Evolutionary conservation across 306 rosid species (phyloP).

Genomic region (apple (Malus domestica)): ASM211411v1 NC_041793.1:37883501-37884000

Average conservation of each 20-base stretch:
- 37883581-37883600: constrained; percentile 1
- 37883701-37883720: not conserved
- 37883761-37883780: not conserved
- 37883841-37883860: not conserved
- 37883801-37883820: not conserved
- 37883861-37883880: not conserved
- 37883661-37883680: not conserved
- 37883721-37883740: not conserved
- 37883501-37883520: not conserved
- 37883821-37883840: not conserved
- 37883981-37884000: no score
- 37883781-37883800: not conserved
- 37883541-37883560: constrained; percentile 2
- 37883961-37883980: no score
- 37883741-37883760: not conserved
- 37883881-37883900: not conserved
- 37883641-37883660: not conserved
- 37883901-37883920: no score
- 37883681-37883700: not conserved
- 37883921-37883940: no score
- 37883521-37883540: not conserved
- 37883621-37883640: not conserved
- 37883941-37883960: no score
- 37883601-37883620: not conserved
- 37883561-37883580: not conserved